phyloP scores from a whole-genome alignment of 345 rosid genomes.

The Gossypium arboreum region DNA sequence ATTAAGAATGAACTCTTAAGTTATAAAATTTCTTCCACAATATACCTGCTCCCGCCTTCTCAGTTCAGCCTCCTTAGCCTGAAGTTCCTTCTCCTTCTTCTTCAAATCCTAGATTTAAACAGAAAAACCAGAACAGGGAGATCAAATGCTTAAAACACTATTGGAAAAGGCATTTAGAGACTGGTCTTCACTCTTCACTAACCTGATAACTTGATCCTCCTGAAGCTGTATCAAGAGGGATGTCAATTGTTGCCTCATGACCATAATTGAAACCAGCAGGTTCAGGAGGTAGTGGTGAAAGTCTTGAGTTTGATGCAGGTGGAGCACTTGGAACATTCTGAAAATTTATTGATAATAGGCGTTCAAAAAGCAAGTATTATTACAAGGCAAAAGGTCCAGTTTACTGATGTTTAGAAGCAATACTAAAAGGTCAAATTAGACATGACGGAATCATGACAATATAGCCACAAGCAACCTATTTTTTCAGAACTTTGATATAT shows the following conservation, averaged over 20 bases:
- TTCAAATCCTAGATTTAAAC: slow-evolving; percentile 60
- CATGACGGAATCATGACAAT: neutral
- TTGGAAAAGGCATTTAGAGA: slow-evolving; percentile 6
- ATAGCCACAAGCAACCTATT: neutral
- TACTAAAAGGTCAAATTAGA: neutral
- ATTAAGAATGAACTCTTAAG: slow-evolving; percentile 7
- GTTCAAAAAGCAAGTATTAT: neutral
- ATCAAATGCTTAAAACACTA: slow-evolving; percentile 5
- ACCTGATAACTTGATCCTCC: slow-evolving; percentile 38
- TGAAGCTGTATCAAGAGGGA: slow-evolving; percentile 70
- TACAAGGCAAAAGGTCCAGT: neutral
- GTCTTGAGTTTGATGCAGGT: slow-evolving; percentile 74
- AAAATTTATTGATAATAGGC: slow-evolving; percentile 10
- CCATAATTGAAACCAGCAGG: slow-evolving; percentile 70
- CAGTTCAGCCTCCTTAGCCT: slow-evolving; percentile 93
- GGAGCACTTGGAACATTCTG: slow-evolving; percentile 60
- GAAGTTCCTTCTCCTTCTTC: slow-evolving; percentile 90
- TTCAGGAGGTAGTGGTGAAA: slow-evolving; percentile 96
- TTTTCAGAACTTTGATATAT: neutral
- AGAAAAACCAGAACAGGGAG: slow-evolving; percentile 21
- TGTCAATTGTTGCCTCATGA: slow-evolving; percentile 76
- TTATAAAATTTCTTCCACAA: slow-evolving; percentile 8
- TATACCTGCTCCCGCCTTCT: slow-evolving; percentile 84
- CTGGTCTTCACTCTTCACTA: slow-evolving; percentile 17
- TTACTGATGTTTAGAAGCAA: neutral